These are phyloP conservation scores for Excoecaria agallocha DNA, from an alignment of 345 rosid species.

Conservation along the genomic window DNA sequence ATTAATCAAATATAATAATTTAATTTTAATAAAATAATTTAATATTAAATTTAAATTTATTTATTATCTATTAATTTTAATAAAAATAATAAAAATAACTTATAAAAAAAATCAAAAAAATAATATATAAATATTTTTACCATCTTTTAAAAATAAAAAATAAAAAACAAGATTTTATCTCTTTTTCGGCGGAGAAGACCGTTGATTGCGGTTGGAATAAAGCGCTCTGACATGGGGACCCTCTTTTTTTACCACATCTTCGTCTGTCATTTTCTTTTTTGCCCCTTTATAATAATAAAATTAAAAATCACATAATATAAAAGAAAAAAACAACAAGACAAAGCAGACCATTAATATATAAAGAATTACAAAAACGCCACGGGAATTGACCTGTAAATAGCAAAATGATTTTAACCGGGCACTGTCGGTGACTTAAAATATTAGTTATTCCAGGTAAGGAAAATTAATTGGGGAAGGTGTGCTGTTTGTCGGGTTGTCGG, in stretches of 20 bases:
- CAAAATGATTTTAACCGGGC: constrained; percentile 20
- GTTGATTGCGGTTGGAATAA: constrained; percentile 97
- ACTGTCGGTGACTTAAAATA: constrained; percentile 45
- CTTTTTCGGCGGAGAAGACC: constrained; percentile 61
- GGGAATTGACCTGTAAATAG: neutral
- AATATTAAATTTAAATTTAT: too few relatives aligned
- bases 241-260: constrained; percentile 52
- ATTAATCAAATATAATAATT: too few relatives aligned
- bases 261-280: constrained; percentile 27
- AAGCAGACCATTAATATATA: neutral
- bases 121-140: neutral
- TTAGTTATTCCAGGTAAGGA: constrained; percentile 11
- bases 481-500: constrained; percentile 41
- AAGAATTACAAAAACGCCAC: constrained; percentile 11
- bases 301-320: neutral
- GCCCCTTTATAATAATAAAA: neutral
- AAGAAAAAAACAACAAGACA: neutral
- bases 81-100: too few relatives aligned
- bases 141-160: neutral
- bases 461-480: constrained; percentile 16
- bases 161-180: constrained; percentile 18
- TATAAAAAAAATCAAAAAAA: too few relatives aligned
- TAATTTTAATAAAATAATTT: too few relatives aligned
- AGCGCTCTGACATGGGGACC: constrained; percentile 56
- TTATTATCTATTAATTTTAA: too few relatives aligned